Evolutionary conservation across 768 basidiomycete genomes (phyloP), one percentile per base, ranked within the genome.

Genomic region (Leccinellum rugosiceps): DNA sequence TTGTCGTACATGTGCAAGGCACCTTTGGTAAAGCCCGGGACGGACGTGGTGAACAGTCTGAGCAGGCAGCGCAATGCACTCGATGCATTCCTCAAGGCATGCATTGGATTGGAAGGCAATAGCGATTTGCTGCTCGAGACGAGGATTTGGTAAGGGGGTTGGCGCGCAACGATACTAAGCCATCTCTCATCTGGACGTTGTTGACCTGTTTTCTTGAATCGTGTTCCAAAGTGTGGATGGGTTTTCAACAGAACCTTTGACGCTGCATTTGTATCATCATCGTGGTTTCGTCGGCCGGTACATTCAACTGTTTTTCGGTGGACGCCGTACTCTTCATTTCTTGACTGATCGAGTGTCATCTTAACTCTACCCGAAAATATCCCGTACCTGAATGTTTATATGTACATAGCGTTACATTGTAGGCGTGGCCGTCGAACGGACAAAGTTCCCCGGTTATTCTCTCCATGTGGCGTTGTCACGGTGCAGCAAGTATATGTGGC

Each of bases 1-100:
- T 81, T 98, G 55, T 90, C 87, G 44, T 98, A 95, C 82, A 96
- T 98, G 94, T 86, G 96, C 77, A 97, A 97, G 81, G 94, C 94
- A 0, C 93, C 94, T n/a, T 84, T 95, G 68, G 94, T 95, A 76
- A 95, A 95, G 80, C 92, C 90, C 64, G 90, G 86, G 54, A 89
- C 88, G 35, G 91, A 92, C 65, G 94, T 98, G 64, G 88, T 98
- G 75, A 99, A 99, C 84, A 90, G 88, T 63, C 83, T 98, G 62
- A 88, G 87, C 75, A 85, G 95, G 72, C 96, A 99, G 80, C 87
- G 96, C 70, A 92, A 94, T 59, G 96, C 92, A 9, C 84, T 98
- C 56, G 94, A 96, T 74, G 76, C 81, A 43, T 97, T 96, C 86
- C 80, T 97, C 69, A 96, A 95, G 83, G 94, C 94, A 41, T 97